These are phyloP conservation scores for Peterozyma xylosa DNA, from an alignment of 805 yeast species.

Conservation along the genomic window DNA sequence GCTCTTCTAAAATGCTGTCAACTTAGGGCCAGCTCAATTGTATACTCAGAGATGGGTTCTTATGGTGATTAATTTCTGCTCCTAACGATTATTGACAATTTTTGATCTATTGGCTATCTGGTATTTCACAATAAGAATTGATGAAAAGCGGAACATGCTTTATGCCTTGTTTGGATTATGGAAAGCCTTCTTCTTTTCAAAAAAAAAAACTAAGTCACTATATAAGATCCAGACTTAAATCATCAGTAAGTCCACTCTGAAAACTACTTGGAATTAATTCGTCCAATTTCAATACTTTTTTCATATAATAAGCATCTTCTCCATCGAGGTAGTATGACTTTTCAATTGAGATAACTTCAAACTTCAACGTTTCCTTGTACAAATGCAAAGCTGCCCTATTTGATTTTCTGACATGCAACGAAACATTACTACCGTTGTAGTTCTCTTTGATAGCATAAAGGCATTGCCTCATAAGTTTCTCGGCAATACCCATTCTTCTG, in stretches of 20 bases:
- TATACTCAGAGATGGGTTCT: too few relatives aligned
- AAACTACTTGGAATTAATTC: conserved; percentile 54
- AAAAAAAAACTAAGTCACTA: background rate
- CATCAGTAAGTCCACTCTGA: conserved; percentile 47
- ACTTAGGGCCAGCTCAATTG: too few relatives aligned
- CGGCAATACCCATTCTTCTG: conserved; percentile 93
- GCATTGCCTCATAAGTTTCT: conserved; percentile 75
- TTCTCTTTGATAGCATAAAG: conserved; percentile 74
- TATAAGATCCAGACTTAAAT: conserved; percentile 24
- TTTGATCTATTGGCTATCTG: too few relatives aligned
- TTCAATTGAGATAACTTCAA: conserved; percentile 77
- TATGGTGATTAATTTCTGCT: too few relatives aligned
- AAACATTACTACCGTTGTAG: conserved; percentile 75
- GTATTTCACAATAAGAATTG: too few relatives aligned
- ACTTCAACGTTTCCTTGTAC: conserved; percentile 76
- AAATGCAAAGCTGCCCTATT: conserved; percentile 92
- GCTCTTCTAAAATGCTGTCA: too few relatives aligned
- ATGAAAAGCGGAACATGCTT: too few relatives aligned
- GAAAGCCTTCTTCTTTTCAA: too few relatives aligned
- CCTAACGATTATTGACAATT: too few relatives aligned
- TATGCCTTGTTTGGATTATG: too few relatives aligned
- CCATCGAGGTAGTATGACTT: conserved; percentile 93
- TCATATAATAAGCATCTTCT: conserved; percentile 97
- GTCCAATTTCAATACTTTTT: conserved; percentile 53
- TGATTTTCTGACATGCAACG: conserved; percentile 88